Percentiles rank a stretch among this genome's conserved stretches.
phyloP scores from a whole-genome alignment of 2,329 filamentous ascomycete species.

The Fusarium bactridioides region DNA sequence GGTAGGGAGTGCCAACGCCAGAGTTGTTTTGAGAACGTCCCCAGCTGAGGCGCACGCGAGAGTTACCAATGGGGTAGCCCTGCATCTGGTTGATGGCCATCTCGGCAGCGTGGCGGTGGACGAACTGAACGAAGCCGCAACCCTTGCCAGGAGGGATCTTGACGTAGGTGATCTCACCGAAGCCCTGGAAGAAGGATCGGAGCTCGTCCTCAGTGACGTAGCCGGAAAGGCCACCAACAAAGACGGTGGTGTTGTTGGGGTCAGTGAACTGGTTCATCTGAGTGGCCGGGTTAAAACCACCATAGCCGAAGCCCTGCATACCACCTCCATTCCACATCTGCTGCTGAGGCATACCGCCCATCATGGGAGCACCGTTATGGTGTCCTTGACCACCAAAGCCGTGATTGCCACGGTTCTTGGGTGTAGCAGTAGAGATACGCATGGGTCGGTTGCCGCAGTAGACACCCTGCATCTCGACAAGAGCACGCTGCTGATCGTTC shows the following conservation, averaged over 20 bases:
- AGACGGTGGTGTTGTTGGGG: conserved; percentile 99
- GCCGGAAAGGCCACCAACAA: conserved; percentile 94
- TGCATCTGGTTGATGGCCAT: conserved; percentile 99
- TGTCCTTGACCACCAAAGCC: conserved; percentile 52
- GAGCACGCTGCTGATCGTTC: conserved; percentile 92
- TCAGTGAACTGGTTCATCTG: conserved; percentile 99
- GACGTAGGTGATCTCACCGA: conserved; percentile 99
- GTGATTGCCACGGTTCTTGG: conserved; percentile 77
- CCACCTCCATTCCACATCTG: conserved; percentile 50
- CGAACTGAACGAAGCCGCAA: conserved; percentile 98
- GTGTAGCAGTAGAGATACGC: conserved; percentile 97
- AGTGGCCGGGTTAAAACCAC: conserved; percentile 58
- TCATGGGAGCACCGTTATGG: conserved; percentile 56
- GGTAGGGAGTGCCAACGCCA: conserved; percentile 95
- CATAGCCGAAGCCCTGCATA: conserved; percentile 49
- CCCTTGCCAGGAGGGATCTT: conserved; percentile 99
- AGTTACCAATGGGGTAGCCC: conserved; percentile 98
- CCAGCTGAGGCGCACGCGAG: conserved; percentile 96
- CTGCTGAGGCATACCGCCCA: conserved; percentile 55
- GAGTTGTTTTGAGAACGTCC: conserved; percentile 99
- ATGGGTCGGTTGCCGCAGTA: conserved; percentile 99
- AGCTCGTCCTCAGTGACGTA: conserved; percentile 99
- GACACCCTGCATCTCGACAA: conserved; percentile 98
- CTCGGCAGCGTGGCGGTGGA: conserved; percentile 97
- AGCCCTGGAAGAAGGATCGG: conserved; percentile 99